Base-by-base conservation (phyloP, 2,329 filamentous ascomycete species). In the Westerdykella sp. region DNA sequence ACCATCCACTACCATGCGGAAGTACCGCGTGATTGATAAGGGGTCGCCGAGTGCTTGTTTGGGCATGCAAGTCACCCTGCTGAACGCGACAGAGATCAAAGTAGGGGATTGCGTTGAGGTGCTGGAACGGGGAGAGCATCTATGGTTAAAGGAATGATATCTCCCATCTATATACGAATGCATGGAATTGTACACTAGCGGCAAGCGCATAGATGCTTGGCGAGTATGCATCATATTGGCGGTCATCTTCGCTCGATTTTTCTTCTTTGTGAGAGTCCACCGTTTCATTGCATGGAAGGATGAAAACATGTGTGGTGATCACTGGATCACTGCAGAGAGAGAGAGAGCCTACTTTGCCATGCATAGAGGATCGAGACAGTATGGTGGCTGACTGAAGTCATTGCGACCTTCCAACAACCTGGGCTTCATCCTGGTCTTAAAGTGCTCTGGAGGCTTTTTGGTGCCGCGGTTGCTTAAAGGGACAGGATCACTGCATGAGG, bases 21-120 rank as follows among this genome's bases (percentile, higher is more conserved):
- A 73, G 47, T 74, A 76, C 50, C 73, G 82, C 11, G 70, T 77
- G 9, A 77, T 85, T 18, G 82, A 85, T 57, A 65, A 72, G 15
- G 81, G 81, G 2, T 76, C 77, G 0, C 75, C 76, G 22, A 71
- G 68, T 37, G 77, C 79, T 1, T 83, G 80, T 50, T 57, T 85
- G 21, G 82, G 81, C 5, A 81, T 86, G 78, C 80, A 83, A 60
- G 65, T 85, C 46, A 80, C 78, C 32, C 81, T 82, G 11, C 41
- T 67, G 13, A 53, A 51, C 6, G 57, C 56, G 7, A 61, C 60
- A 1, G 47, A 51, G n/a, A 53, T 66, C 1, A 55, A 44, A 13
- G 53, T 67, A 21, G 64, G 64, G 0, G 63, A 68, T 53, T 43
- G 49, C 12, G 50, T 67, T 7, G 55, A 66, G 43, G 53, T 66